phyloP scores from a whole-genome alignment of 352 stramenopile species.

The Stephanocyclus meneghinianus region DNA sequence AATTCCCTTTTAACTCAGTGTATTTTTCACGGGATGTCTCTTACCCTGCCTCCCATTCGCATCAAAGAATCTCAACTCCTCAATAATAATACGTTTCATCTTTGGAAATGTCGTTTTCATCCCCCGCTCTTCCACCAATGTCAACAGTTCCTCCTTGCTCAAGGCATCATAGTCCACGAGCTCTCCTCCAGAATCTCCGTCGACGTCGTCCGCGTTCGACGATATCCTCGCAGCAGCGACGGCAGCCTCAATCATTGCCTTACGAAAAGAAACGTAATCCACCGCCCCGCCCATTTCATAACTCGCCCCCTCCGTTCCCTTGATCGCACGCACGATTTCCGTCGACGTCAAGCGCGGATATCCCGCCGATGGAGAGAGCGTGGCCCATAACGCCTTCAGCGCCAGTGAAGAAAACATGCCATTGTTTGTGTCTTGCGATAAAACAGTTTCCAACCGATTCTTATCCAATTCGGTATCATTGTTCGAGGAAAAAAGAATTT shows the following conservation, averaged over 20 bases:
- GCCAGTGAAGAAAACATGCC: conserved; percentile 12
- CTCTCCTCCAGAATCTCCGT: background rate
- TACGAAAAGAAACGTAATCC: conserved; percentile 13
- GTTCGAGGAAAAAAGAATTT: conserved; percentile 14
- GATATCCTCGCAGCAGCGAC: background rate
- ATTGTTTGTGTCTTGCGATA: background rate
- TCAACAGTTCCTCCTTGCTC: conserved; percentile 45
- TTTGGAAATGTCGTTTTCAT: conserved; percentile 45
- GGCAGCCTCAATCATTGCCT: background rate
- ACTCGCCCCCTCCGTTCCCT: conserved; percentile 27
- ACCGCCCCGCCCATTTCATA: conserved; percentile 33
- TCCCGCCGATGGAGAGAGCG: conserved; percentile 22
- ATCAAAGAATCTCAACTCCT: conserved; percentile 54
- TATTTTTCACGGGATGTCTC: conserved; percentile 53
- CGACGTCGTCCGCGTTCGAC: background rate
- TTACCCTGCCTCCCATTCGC: conserved; percentile 36
- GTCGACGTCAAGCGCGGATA: conserved; percentile 32
- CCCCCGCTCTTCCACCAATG: conserved; percentile 18
- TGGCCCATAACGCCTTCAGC: conserved; percentile 28
- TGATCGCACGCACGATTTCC: conserved; percentile 30
- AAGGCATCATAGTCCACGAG: conserved; percentile 46
- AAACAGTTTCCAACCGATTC: conserved; percentile 8
- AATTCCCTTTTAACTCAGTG: conserved; percentile 19
- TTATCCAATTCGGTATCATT: conserved; percentile 22
- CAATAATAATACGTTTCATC: conserved; percentile 52